Conservation (phyloP, 345 rosid species). For the Garcia nutans region DNA sequence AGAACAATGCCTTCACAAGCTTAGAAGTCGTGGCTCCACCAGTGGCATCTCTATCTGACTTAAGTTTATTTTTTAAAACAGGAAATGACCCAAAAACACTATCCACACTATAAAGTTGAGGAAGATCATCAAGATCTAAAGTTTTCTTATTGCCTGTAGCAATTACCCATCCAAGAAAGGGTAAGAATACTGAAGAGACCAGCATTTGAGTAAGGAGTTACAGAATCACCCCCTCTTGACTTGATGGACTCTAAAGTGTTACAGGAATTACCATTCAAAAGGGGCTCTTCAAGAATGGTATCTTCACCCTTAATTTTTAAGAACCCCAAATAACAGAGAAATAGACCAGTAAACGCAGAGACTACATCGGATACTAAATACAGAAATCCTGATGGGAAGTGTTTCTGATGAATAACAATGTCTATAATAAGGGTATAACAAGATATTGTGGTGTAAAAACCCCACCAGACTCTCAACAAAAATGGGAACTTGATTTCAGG, state of each 20-base stretch:
- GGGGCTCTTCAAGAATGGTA: slow-evolving; percentile 41
- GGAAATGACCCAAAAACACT: slow-evolving; percentile 26
- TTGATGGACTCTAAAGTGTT: slow-evolving; percentile 15
- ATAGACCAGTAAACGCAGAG: slow-evolving; percentile 44
- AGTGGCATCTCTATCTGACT: slow-evolving; percentile 11
- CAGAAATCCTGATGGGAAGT: slow-evolving; percentile 25
- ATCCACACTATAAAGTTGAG: slow-evolving; percentile 23
- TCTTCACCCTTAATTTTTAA: slow-evolving; percentile 32
- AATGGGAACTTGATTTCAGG: slow-evolving; percentile 39
- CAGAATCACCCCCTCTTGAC: slow-evolving; percentile 23
- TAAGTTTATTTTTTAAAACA: slow-evolving; percentile 19
- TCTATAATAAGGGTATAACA: slow-evolving; percentile 60
- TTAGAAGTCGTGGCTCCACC: slow-evolving; percentile 11
- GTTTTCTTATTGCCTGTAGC: slow-evolving; percentile 29
- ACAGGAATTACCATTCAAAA: slow-evolving; percentile 13
- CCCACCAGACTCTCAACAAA: slow-evolving; percentile 67
- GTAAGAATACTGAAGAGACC: slow-evolving; percentile 25
- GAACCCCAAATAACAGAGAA: slow-evolving; percentile 53
- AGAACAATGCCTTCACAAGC: slow-evolving; percentile 29
- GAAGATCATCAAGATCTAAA: slow-evolving; percentile 30
- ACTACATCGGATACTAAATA: slow-evolving; percentile 44
- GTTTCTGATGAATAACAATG: slow-evolving; percentile 34
- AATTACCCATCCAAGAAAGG: slow-evolving; percentile 25
- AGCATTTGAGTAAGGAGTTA: slow-evolving; percentile 28
- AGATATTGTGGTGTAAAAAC: slow-evolving; percentile 48